Evolutionary conservation across 169 alveolate genomes (phyloP).

Genomic region (Plasmodium malariae): DNA sequence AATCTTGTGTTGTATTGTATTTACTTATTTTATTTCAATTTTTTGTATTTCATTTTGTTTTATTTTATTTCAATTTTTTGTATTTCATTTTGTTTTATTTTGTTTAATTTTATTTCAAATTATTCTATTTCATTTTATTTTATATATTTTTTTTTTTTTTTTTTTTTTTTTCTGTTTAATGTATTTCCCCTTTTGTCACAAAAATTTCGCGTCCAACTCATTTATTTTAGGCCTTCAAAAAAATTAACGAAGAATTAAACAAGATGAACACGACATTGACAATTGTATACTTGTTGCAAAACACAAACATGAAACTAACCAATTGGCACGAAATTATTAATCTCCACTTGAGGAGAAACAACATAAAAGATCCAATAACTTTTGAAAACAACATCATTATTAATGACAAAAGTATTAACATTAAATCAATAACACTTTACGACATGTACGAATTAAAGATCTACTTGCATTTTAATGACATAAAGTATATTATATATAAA

Average conservation of each 20-base stretch:
- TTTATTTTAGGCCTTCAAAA: slow-evolving; percentile 58
- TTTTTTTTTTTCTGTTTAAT: neutral
- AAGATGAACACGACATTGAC: slow-evolving; percentile 70
- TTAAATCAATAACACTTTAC: slow-evolving; percentile 64
- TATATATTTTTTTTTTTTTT: no score
- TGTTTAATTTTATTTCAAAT: no score
- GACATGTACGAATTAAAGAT: slow-evolving; percentile 59
- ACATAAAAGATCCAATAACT: slow-evolving; percentile 25
- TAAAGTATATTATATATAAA: slow-evolving; percentile 71
- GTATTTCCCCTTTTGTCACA: neutral
- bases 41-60: no score
- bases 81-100: no score
- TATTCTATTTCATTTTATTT: no score
- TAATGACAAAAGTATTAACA: slow-evolving; percentile 56
- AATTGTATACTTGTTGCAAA: slow-evolving; percentile 62
- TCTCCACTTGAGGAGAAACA: slow-evolving; percentile 48
- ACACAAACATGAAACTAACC: slow-evolving; percentile 63
- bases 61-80: no score
- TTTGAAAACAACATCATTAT: slow-evolving; percentile 51
- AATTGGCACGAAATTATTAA: slow-evolving; percentile 66
- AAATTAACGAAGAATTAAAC: slow-evolving; percentile 67
- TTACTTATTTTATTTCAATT: no score
- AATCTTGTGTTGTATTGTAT: no score
- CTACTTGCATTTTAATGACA: slow-evolving; percentile 51
- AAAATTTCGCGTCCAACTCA: neutral